Conservation (phyloP, 305 asterid genomes). For the Stenogyne calaminthoides region DNA sequence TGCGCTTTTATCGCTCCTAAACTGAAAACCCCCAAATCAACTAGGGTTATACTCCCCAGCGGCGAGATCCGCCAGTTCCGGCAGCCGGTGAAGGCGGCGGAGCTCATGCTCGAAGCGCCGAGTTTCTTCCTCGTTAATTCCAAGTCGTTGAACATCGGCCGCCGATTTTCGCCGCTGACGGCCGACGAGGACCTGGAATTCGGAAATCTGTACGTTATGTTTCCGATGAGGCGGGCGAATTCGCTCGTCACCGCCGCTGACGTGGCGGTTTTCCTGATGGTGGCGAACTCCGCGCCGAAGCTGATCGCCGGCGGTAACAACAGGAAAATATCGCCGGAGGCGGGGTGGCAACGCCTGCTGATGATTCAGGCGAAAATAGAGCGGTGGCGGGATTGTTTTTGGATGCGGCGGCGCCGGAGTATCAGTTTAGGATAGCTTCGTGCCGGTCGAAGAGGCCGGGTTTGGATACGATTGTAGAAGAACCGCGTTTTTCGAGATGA, state of each 20-base stretch:
- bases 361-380: slow-evolving; percentile 30
- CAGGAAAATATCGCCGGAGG: slow-evolving; percentile 32
- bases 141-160: slow-evolving; percentile 51
- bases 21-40: slow-evolving; percentile 46
- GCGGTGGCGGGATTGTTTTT: slow-evolving; percentile 35
- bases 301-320: slow-evolving; percentile 47
- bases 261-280: slow-evolving; percentile 62
- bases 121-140: slow-evolving; percentile 60
- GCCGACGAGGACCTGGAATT: slow-evolving; percentile 83
- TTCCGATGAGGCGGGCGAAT: slow-evolving; percentile 67
- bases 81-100: slow-evolving; percentile 76
- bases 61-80: slow-evolving; percentile 78
- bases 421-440: slow-evolving; percentile 46
- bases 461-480: slow-evolving; percentile 79
- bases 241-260: slow-evolving; percentile 74
- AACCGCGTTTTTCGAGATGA: slow-evolving; percentile 52
- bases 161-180: slow-evolving; percentile 62
- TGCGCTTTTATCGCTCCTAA: slow-evolving; percentile 41
- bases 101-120: slow-evolving; percentile 82
- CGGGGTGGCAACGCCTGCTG: background rate
- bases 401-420: slow-evolving; percentile 45
- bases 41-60: slow-evolving; percentile 71
- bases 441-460: slow-evolving; percentile 73
- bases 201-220: slow-evolving; percentile 65
- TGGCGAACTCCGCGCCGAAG: slow-evolving; percentile 56